These are phyloP conservation scores for Alternaria triticina DNA, from an alignment of 2,329 filamentous ascomycete species.

Conservation along the genomic window DNA sequence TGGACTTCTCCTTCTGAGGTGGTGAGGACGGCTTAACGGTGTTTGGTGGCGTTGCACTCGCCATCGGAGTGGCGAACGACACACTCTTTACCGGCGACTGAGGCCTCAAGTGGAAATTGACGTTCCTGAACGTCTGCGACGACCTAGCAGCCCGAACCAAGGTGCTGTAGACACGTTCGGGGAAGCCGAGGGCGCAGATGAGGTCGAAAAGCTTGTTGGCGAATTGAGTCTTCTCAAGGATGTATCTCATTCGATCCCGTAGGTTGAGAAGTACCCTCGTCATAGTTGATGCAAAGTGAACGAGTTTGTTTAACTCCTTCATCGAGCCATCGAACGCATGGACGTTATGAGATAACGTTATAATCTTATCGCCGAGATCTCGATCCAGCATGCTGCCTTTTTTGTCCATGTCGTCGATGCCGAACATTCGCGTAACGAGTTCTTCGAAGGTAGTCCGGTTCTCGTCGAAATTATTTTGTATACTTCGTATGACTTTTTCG, in stretches of 20 bases:
- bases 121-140: neutral
- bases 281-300: neutral
- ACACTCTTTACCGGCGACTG: neutral
- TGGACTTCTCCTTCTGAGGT: neutral
- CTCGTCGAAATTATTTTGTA: neutral
- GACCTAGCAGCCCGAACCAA: conserved; percentile 5
- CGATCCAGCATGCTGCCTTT: neutral
- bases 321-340: neutral
- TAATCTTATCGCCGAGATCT: conserved; percentile 2
- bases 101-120: neutral
- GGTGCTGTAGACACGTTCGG: conserved; percentile 9
- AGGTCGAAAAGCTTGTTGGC: conserved; percentile 8
- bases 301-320: neutral
- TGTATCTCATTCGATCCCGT: neutral
- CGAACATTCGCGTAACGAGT: conserved; percentile 6
- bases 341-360: neutral
- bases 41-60: neutral
- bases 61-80: rapidly evolving
- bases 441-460: neutral
- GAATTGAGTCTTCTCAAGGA: conserved; percentile 12
- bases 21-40: neutral
- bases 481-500: neutral
- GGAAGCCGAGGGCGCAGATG: conserved; percentile 15
- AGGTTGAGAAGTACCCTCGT: neutral
- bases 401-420: neutral